Evolutionary conservation across 2,329 filamentous ascomycete genomes (phyloP), one percentile per base, ranked within the genome.

Genomic region (Ceratocystis cacaofunesta): DNA sequence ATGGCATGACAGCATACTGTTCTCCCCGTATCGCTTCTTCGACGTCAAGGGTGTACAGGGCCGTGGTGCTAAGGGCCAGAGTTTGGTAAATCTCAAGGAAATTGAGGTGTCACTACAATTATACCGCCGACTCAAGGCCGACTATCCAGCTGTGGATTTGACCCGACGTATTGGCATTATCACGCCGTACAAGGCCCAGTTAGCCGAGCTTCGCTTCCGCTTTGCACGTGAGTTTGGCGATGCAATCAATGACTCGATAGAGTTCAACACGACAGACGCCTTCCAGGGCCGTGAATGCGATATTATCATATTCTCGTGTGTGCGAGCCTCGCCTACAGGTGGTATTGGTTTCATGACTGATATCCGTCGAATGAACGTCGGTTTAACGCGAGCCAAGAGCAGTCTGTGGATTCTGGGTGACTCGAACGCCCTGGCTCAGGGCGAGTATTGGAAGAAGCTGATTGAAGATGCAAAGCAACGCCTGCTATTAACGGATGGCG

Each of bases 321-420:
- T 99, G 68, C 87, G 94, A 77, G 92, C 94, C 25, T 92, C 88
- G 36, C 84, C 89, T n/a, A 89, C 87, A 6, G 88, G 89, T n/a
- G 91, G 92, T 71, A 96, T 99, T 72, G 94, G 94, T 80, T 99
- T 99, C 84, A 87, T 99, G 82, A 89, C 90, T 65, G 94, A 99
- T 74, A 96, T 99, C 72, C 86, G 94, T 67, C 92, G 94, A 80
- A 97, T 99, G 95, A 99, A 99, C 75, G 94, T 99, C 72, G 94
- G 94, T 77, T 80, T 99, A 68, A 99, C 94, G 25, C 88, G 94
- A 79, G 95, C 94, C 4, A 96, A 96, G 75, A 96, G 90, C 8
- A 96, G 92, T 43, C 81, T 99, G 8, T 99, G 92, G 89, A 92
- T 99, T 66, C 81, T 99, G 30, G 94, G 94, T 70, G 95, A 97